phyloP scores from a whole-genome alignment of 1,139 yeast genomes.

The Casaregolazyma lundiana region DNA sequence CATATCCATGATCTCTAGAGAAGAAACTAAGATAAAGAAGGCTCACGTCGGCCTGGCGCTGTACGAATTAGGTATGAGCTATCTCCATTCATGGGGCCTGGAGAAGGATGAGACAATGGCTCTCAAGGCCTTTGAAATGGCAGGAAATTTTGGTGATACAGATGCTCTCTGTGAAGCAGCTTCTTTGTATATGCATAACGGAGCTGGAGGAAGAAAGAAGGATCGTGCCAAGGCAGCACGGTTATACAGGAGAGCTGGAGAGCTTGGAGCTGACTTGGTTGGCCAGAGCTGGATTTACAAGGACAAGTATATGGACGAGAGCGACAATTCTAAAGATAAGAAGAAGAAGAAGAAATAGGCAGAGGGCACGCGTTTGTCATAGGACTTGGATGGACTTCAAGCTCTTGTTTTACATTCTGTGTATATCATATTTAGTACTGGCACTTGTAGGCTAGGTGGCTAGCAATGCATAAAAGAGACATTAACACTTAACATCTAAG shows the following conservation, averaged over 20 bases:
- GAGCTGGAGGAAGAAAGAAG: conserved; percentile 50
- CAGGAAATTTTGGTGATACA: conserved; percentile 65
- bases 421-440: not conserved
- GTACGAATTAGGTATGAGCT: conserved; percentile 59
- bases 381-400: not conserved
- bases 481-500: too few relatives aligned
- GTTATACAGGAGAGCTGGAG: conserved; percentile 65
- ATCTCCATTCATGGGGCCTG: conserved; percentile 57
- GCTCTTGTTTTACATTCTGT: too few relatives aligned
- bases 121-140: conserved; percentile 55
- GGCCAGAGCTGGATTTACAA: conserved; percentile 80
- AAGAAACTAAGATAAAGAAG: conserved; percentile 22
- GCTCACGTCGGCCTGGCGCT: conserved; percentile 40
- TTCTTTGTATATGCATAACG: conserved; percentile 58
- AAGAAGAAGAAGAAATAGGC: conserved; percentile 10
- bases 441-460: not conserved
- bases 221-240: conserved; percentile 64
- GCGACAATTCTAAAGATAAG: conserved; percentile 12
- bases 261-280: conserved; percentile 57
- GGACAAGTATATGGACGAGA: conserved; percentile 49
- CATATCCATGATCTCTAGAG: conserved; percentile 7
- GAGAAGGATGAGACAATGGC: conserved; percentile 55
- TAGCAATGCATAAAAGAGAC: too few relatives aligned
- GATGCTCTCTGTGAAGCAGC: conserved; percentile 73
- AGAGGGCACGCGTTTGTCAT: not conserved